phyloP scores from a whole-genome alignment of 192 early-diverging fungal genomes.

The Chytriomyces hyalinus region DNA sequence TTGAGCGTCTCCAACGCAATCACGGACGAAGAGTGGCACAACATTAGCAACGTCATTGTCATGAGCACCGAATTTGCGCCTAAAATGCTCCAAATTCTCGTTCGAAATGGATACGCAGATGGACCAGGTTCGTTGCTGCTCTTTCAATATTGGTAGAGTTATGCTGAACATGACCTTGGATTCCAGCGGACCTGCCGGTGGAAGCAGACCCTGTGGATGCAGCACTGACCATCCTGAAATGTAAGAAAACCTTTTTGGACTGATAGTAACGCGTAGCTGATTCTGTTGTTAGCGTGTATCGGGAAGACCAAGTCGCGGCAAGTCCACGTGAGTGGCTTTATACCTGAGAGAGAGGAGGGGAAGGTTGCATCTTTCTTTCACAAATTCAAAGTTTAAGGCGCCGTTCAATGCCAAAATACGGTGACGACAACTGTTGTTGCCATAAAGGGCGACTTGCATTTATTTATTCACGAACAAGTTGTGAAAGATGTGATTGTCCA shows the following conservation, averaged over 20 bases:
- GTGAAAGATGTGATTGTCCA: no score
- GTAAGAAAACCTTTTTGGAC: conserved; percentile 39
- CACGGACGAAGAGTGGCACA: conserved; percentile 42
- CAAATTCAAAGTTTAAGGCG: conserved; percentile 12
- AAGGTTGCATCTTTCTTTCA: conserved; percentile 52
- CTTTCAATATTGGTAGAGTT: background rate
- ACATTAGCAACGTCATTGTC: conserved; percentile 51
- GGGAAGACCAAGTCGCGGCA: conserved; percentile 39
- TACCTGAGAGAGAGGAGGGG: conserved; percentile 51
- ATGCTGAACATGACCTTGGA: background rate
- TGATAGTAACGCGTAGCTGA: background rate
- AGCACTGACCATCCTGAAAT: conserved; percentile 53
- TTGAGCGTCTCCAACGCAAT: conserved; percentile 58
- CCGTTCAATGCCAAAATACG: no score
- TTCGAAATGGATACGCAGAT: conserved; percentile 45
- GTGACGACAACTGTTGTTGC: no score
- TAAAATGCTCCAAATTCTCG: conserved; percentile 52
- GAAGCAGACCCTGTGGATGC: conserved; percentile 60
- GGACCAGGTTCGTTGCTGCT: conserved; percentile 36
- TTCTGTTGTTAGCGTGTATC: conserved; percentile 32
- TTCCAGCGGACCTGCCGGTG: conserved; percentile 36
- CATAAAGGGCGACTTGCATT: no score
- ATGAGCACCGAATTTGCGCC: conserved; percentile 52
- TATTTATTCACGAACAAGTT: no score
- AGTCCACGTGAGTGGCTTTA: conserved; percentile 49